Percentiles rank a stretch among this genome's conserved stretches.
phyloP scores from a whole-genome alignment of 129 eudicot species.

The Gnaphalium uliginosum region DNA sequence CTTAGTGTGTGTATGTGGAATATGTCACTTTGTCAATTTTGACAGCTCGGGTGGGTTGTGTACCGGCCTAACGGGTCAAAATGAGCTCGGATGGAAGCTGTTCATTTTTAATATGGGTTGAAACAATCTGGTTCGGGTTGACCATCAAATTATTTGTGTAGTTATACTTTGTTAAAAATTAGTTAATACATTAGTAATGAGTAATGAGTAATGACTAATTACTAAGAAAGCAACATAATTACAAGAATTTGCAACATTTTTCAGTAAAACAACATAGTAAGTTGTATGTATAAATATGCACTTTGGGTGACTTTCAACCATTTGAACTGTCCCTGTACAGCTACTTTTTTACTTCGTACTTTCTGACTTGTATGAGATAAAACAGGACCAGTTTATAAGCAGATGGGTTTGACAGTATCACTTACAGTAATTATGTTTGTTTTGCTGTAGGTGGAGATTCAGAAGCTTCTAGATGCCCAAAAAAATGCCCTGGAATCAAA shows the following conservation, averaged over 20 bases:
- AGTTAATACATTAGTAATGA: not conserved
- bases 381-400: not conserved
- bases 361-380: not conserved
- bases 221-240: not conserved
- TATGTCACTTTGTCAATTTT: too few relatives aligned
- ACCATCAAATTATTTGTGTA: not conserved
- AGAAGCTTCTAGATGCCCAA: constrained; percentile 67
- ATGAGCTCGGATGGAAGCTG: not conserved
- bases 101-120: too few relatives aligned
- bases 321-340: not conserved
- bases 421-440: not conserved
- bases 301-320: not conserved
- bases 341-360: not conserved
- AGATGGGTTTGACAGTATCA: too few relatives aligned
- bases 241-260: not conserved
- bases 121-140: not conserved
- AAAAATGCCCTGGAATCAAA: constrained; percentile 45
- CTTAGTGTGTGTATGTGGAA: not conserved
- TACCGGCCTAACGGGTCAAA: not conserved
- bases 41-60: not conserved
- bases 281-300: not conserved
- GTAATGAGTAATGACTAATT: too few relatives aligned
- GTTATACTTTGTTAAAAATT: not conserved
- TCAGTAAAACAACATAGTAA: not conserved
- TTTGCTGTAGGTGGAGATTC: constrained; percentile 72